These are phyloP conservation scores for Cicer bijugum DNA, from an alignment of 306 rosid species.

Conservation along the genomic window DNA sequence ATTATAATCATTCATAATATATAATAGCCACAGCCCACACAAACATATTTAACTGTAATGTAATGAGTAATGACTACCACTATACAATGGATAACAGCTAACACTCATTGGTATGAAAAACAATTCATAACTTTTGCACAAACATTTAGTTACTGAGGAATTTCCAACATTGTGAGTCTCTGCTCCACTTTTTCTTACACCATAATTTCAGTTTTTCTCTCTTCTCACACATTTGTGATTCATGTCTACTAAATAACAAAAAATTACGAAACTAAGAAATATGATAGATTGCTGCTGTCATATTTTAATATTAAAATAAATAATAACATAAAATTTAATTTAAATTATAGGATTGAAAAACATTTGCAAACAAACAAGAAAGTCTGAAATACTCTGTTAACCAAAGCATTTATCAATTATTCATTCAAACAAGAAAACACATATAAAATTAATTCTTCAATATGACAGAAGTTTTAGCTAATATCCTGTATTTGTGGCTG, in stretches of 20 bases:
- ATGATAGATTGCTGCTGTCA: not conserved
- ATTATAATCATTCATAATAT: not conserved
- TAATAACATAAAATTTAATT: constrained; percentile 2
- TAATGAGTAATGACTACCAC: not conserved
- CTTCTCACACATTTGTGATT: not conserved
- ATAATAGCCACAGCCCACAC: not conserved
- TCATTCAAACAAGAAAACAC: not conserved
- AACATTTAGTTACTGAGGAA: not conserved
- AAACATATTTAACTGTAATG: not conserved
- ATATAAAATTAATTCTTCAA: constrained; percentile 10
- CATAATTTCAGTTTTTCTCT: not conserved
- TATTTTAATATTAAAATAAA: constrained; percentile 27
- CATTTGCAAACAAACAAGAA: constrained; percentile 15
- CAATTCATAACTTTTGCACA: not conserved
- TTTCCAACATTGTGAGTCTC: constrained; percentile 7
- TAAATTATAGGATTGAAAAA: constrained; percentile 13
- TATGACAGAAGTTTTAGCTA: not conserved
- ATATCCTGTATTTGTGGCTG: constrained; percentile 18
- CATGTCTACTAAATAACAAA: not conserved
- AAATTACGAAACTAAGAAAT: not conserved
- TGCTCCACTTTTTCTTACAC: not conserved
- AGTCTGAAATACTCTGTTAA: constrained; percentile 1
- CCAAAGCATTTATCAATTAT: not conserved
- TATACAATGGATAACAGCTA: not conserved
- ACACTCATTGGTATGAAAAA: not conserved